Evolutionary conservation across 371 early-diverging fungal genomes (phyloP).

Genomic region (Nematocida sp.): DNA sequence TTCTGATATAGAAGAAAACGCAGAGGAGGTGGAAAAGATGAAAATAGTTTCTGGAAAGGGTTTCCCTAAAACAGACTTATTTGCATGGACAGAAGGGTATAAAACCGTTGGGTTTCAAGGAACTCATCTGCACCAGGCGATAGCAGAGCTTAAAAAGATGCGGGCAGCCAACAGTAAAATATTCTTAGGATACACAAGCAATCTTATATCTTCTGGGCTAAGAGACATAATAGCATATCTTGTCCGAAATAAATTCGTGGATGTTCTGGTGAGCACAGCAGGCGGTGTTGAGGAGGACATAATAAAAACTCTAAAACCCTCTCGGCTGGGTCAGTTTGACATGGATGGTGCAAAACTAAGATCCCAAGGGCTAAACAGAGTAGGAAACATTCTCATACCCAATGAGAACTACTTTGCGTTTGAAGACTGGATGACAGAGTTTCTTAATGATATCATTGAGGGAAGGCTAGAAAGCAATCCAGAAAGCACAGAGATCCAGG

Average conservation of each 20-base stretch:
- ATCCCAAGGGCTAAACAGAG: slow-evolving; percentile 86
- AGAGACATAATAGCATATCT: slow-evolving; percentile 85
- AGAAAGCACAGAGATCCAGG: slow-evolving; percentile 4
- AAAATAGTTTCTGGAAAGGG: slow-evolving; percentile 43
- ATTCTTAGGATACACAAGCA: slow-evolving; percentile 77
- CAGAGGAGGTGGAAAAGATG: slow-evolving; percentile 20
- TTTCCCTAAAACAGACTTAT: slow-evolving; percentile 19
- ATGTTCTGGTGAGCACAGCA: slow-evolving; percentile 87
- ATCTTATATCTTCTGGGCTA: slow-evolving; percentile 90
- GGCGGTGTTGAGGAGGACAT: slow-evolving; percentile 98
- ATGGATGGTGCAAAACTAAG: slow-evolving; percentile 79
- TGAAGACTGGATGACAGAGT: slow-evolving; percentile 90
- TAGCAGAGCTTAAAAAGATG: slow-evolving; percentile 69
- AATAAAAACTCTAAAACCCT: slow-evolving; percentile 89
- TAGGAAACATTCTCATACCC: slow-evolving; percentile 94
- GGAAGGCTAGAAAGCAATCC: slow-evolving; percentile 3
- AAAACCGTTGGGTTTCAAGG: slow-evolving; percentile 69
- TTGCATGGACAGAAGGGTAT: slow-evolving; percentile 58
- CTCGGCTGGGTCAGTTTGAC: slow-evolving; percentile 80
- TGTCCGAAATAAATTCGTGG: slow-evolving; percentile 76
- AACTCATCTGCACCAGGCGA: slow-evolving; percentile 63
- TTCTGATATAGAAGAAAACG: slow-evolving; percentile 20
- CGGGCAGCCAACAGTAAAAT: slow-evolving; percentile 64
- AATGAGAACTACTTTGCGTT: slow-evolving; percentile 97
- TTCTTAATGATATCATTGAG: slow-evolving; percentile 79